Evolutionary conservation across 371 early-diverging fungal species (phyloP).

Genomic region (Lichtheimia corymbifera): DNA sequence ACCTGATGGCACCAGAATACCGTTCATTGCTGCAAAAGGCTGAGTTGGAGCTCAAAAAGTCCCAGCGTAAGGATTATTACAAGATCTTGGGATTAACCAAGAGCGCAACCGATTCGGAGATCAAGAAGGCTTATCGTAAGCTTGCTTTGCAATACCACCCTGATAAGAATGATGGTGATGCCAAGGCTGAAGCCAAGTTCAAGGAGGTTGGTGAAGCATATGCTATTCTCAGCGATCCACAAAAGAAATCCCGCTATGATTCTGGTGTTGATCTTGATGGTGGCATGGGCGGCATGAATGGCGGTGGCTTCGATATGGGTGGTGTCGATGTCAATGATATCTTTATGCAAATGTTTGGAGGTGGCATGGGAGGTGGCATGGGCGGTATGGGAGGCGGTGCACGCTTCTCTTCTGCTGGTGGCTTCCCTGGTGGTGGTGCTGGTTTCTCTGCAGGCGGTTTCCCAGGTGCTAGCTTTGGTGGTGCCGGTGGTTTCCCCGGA

Average conservation of each 20-base stretch:
- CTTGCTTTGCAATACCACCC: slow-evolving; percentile 85
- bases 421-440: slow-evolving; percentile 26
- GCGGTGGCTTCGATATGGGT: slow-evolving; percentile 53
- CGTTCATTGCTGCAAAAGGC: slow-evolving; percentile 64
- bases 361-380: slow-evolving; percentile 37
- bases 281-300: slow-evolving; percentile 45
- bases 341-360: slow-evolving; percentile 67
- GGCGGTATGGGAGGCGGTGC: slow-evolving; percentile 42
- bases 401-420: slow-evolving; percentile 17
- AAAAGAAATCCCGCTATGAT: slow-evolving; percentile 80
- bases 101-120: slow-evolving; percentile 79
- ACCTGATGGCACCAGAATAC: slow-evolving; percentile 47
- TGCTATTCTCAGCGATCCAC: slow-evolving; percentile 75
- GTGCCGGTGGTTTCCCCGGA: slow-evolving; percentile 28
- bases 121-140: slow-evolving; percentile 93
- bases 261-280: slow-evolving; percentile 80
- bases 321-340: slow-evolving; percentile 64
- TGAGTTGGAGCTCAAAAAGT: slow-evolving; percentile 73
- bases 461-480: slow-evolving; percentile 23
- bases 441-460: slow-evolving; percentile 36
- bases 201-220: slow-evolving; percentile 86
- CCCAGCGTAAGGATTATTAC: slow-evolving; percentile 90
- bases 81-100: slow-evolving; percentile 87
- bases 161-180: slow-evolving; percentile 75
- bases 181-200: slow-evolving; percentile 74